phyloP scores from a whole-genome alignment of 1,284 basidiomycete genomes.

The Leccinum cinnamomeum region DNA sequence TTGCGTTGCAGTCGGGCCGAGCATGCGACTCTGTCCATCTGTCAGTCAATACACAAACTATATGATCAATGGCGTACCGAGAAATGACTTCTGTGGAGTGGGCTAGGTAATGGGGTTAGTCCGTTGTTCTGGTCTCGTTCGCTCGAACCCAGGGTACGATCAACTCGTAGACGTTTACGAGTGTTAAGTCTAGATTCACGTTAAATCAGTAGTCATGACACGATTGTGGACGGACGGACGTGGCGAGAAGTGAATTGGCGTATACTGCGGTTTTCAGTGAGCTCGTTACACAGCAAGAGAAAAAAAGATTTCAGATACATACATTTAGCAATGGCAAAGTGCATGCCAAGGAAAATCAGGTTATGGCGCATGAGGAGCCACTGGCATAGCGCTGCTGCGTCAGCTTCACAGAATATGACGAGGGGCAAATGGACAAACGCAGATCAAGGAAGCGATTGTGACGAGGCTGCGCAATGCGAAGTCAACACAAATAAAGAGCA shows the following conservation, averaged over 20 bases:
- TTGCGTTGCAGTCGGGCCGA: constrained; percentile 19
- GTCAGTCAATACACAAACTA: too few relatives aligned
- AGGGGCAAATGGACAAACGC: constrained; percentile 35
- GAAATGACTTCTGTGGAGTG: constrained; percentile 22
- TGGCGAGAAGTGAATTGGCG: constrained; percentile 36
- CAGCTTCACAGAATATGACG: neutral
- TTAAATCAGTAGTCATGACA: neutral
- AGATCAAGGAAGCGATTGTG: constrained; percentile 41
- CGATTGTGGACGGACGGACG: constrained; percentile 18
- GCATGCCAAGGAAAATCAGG: constrained; percentile 49
- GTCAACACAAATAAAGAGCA: constrained; percentile 30
- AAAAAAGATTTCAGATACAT: constrained; percentile 1
- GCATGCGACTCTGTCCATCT: constrained; percentile 26
- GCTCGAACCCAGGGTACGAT: constrained; percentile 28
- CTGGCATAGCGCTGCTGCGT: constrained; percentile 27
- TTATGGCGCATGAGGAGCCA: constrained; percentile 49
- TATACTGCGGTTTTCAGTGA: constrained; percentile 21
- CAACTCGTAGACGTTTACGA: constrained; percentile 32
- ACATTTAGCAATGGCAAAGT: constrained; percentile 55
- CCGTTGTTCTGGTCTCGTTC: constrained; percentile 27
- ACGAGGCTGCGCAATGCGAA: constrained; percentile 21
- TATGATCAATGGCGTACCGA: constrained; percentile 21
- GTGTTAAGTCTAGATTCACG: constrained; percentile 27
- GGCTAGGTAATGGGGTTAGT: constrained; percentile 16
- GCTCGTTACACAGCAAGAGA: neutral